A percentile compares a stretch with the other conserved stretches of the same genome.
Conservation (phyloP, 208 protist species). For the Acanthamoeba pearcei region DNA sequence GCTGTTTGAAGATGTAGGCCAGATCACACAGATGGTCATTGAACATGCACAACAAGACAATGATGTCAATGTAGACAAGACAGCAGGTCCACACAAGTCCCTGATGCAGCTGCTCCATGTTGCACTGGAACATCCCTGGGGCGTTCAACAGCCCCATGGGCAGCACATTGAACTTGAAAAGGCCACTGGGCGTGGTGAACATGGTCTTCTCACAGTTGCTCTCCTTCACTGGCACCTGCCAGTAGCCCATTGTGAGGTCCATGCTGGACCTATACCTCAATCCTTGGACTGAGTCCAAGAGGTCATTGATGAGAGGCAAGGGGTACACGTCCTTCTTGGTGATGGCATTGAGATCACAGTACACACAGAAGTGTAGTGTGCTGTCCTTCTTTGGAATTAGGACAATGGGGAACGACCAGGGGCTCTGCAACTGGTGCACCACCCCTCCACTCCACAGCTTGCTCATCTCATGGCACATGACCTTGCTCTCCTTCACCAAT, state of each 20-base stretch:
- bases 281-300: slow-evolving; percentile 5
- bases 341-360: slow-evolving; percentile 76
- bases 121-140: slow-evolving; percentile 69
- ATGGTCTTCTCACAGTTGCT: slow-evolving; percentile 68
- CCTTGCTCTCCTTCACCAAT: background rate
- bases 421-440: background rate
- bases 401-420: slow-evolving; percentile 18
- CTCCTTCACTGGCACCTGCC: slow-evolving; percentile 53
- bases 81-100: background rate
- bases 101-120: slow-evolving; percentile 63
- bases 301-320: slow-evolving; percentile 52
- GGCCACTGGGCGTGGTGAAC: slow-evolving; percentile 54
- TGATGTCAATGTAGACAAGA: slow-evolving; percentile 62
- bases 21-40: background rate
- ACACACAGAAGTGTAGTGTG: slow-evolving; percentile 10
- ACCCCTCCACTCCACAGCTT: background rate
- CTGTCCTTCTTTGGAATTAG: slow-evolving; percentile 37
- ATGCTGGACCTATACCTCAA: background rate
- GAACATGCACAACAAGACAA: slow-evolving; percentile 9
- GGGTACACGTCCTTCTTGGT: slow-evolving; percentile 77
- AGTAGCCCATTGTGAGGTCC: slow-evolving; percentile 70
- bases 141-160: slow-evolving; percentile 76
- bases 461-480: background rate
- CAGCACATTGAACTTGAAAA: slow-evolving; percentile 69
- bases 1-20: background rate